phyloP scores from a whole-genome alignment of 2,329 filamentous ascomycete genomes.

The Penicillium hordei region DNA sequence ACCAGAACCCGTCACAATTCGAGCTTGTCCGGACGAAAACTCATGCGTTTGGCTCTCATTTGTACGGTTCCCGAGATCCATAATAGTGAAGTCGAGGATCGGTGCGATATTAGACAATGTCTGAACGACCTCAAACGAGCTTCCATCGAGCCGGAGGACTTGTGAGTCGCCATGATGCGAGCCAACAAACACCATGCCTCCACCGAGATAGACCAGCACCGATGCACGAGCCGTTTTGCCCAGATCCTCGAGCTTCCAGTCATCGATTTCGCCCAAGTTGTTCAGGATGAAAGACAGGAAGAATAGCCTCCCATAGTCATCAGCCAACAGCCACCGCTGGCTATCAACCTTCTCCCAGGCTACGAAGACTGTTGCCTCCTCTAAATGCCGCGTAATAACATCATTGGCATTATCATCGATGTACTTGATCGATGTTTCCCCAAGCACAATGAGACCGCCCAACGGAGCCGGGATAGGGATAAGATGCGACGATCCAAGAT shows the following conservation, averaged over 20 bases:
- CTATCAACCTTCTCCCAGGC: constrained; percentile 84
- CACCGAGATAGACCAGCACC: constrained; percentile 70
- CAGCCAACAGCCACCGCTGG: constrained; percentile 80
- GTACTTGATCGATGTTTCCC: constrained; percentile 80
- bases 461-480: constrained; percentile 61
- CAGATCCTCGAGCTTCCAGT: constrained; percentile 69
- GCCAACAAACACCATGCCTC: constrained; percentile 74
- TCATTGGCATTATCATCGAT: constrained; percentile 74
- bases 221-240: constrained; percentile 72
- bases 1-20: constrained; percentile 89
- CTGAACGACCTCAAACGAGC: constrained; percentile 68
- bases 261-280: constrained; percentile 64
- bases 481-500: constrained; percentile 61
- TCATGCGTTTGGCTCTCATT: constrained; percentile 78
- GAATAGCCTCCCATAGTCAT: constrained; percentile 85
- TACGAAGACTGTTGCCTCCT: constrained; percentile 81
- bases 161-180: constrained; percentile 94
- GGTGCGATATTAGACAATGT: constrained; percentile 82
- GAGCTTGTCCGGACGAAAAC: constrained; percentile 91
- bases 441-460: constrained; percentile 70
- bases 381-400: constrained; percentile 63
- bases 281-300: constrained; percentile 75
- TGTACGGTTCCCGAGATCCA: constrained; percentile 89
- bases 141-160: constrained; percentile 64
- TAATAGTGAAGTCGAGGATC: constrained; percentile 88